Evolutionary conservation across 371 early-diverging fungal species (phyloP).

Genomic region (Chytridium lagenaria): DNA sequence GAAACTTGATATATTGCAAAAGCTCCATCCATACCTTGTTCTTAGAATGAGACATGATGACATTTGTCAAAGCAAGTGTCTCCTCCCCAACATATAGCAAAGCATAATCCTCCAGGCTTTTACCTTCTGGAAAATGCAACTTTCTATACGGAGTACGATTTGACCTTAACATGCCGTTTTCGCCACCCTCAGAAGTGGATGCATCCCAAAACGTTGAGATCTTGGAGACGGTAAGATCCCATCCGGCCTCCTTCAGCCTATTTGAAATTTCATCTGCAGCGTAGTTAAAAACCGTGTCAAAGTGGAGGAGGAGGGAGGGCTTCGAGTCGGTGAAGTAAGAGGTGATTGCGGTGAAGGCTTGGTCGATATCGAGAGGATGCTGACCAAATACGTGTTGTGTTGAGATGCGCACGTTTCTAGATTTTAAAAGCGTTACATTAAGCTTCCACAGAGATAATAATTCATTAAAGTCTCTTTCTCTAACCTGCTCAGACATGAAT

Average conservation of each 20-base stretch:
- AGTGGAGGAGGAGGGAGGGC: constrained; percentile 73
- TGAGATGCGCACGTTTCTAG: neutral
- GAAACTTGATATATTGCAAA: neutral
- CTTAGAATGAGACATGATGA: constrained; percentile 79
- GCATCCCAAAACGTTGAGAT: constrained; percentile 4
- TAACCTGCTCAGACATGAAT: constrained; percentile 86
- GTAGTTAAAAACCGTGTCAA: constrained; percentile 76
- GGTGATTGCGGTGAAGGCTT: neutral
- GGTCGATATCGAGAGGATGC: neutral
- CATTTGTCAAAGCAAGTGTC: constrained; percentile 82
- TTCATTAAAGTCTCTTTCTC: too few relatives aligned
- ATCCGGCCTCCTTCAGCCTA: neutral
- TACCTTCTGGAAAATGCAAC: constrained; percentile 51
- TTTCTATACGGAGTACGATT: neutral
- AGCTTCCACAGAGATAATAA: neutral
- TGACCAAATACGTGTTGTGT: constrained; percentile 1
- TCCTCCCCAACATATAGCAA: constrained; percentile 86
- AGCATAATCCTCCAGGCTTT: constrained; percentile 62
- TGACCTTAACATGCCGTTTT: neutral
- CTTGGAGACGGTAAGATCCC: neutral
- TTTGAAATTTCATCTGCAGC: constrained; percentile 31
- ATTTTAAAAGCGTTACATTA: constrained; percentile 2
- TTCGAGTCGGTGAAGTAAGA: neutral
- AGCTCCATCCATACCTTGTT: constrained; percentile 54
- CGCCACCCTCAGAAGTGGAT: neutral